phyloP scores from a whole-genome alignment of 1,284 basidiomycete genomes.

The Cryptococcus sp. region DNA sequence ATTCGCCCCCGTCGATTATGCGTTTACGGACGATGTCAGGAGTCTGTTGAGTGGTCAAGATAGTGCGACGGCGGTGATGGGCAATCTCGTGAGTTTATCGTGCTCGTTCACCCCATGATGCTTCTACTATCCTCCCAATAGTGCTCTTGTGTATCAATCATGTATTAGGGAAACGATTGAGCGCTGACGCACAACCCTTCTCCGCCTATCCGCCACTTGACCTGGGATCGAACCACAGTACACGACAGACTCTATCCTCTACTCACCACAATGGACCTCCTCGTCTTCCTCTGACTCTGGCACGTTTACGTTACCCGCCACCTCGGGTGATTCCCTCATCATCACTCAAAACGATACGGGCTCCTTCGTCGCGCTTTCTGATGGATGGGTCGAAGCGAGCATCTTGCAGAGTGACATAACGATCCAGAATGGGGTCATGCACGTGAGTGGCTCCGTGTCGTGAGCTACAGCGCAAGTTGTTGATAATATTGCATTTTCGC shows the following conservation, averaged over 20 bases:
- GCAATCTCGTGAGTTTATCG: slow-evolving; percentile 33
- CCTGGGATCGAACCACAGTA: slow-evolving; percentile 36
- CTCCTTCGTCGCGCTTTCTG: slow-evolving; percentile 21
- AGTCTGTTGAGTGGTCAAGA: slow-evolving; percentile 16
- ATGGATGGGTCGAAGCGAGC: slow-evolving; percentile 16
- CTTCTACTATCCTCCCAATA: not conserved
- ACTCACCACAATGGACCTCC: slow-evolving; percentile 30
- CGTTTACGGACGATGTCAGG: slow-evolving; percentile 25
- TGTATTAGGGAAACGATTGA: not conserved
- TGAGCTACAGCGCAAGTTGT: not conserved
- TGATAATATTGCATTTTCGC: not conserved
- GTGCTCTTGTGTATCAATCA: not conserved
- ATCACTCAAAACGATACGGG: slow-evolving; percentile 29
- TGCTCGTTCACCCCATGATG: not conserved
- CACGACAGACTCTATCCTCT: slow-evolving; percentile 38
- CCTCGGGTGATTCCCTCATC: slow-evolving; percentile 30
- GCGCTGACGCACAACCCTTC: not conserved
- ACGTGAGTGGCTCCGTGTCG: slow-evolving; percentile 37
- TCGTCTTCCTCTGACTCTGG: too few relatives aligned
- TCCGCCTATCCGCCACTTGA: too few relatives aligned
- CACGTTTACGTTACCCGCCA: slow-evolving; percentile 26
- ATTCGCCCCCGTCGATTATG: slow-evolving; percentile 44
- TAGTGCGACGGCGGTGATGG: slow-evolving; percentile 20
- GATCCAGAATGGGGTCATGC: slow-evolving; percentile 45
- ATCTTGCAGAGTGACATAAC: slow-evolving; percentile 42